Conservation (phyloP, 106 monocot genomes). For the Allium cepa region DNA sequence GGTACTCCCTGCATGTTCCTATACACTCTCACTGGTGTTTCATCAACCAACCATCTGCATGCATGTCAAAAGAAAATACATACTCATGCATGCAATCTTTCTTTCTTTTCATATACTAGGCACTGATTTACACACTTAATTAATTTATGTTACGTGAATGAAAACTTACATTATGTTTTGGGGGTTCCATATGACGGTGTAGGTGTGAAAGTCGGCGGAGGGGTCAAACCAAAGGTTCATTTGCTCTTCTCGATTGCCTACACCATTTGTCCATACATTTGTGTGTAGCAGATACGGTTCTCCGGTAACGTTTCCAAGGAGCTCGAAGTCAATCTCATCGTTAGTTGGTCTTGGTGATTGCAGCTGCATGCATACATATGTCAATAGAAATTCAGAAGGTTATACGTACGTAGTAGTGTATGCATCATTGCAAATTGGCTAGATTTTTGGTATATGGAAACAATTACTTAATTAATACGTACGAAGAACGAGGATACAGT, state of each 20-base stretch:
- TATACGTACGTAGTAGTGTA: neutral
- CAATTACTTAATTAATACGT: neutral
- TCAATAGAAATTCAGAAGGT: neutral
- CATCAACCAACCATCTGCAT: slow-evolving; percentile 4
- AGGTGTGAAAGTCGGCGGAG: slow-evolving; percentile 4
- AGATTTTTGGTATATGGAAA: too few species aligned
- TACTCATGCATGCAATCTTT: neutral
- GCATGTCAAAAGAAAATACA: neutral
- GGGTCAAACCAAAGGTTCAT: slow-evolving; percentile 7
- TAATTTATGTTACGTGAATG: neutral
- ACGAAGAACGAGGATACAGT: slow-evolving; percentile 4
- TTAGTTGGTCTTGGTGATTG: slow-evolving; percentile 4
- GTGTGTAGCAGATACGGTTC: slow-evolving; percentile 2
- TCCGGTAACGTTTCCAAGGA: neutral
- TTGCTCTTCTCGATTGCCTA: slow-evolving; percentile 5
- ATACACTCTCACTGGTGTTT: neutral
- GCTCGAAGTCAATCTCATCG: slow-evolving; percentile 8
- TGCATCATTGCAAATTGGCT: neutral
- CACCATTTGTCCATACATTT: neutral
- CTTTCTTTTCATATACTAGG: neutral
- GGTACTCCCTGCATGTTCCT: slow-evolving; percentile 2
- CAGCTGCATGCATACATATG: slow-evolving; percentile 2
- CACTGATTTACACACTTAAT: neutral
- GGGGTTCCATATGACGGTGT: slow-evolving; percentile 7
- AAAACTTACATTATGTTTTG: slow-evolving; percentile 2